Base-by-base conservation (phyloP, 108 stramenopile genomes). In the Hondaea fermentalgiana region DNA sequence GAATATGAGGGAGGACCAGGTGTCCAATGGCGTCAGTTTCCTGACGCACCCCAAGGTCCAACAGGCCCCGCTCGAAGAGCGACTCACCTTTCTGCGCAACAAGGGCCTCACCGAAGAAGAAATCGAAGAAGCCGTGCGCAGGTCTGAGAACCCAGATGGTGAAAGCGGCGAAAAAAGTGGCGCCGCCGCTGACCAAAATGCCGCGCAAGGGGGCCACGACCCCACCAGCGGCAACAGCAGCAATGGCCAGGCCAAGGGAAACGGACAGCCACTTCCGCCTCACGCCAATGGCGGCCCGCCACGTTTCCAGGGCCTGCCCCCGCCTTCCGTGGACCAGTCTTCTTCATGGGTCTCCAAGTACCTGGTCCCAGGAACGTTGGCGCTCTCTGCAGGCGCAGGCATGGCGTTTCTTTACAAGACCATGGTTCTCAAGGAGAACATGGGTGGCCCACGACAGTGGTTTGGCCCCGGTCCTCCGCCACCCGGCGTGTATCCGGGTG, bases 31-130 rank as follows among this genome's bases (percentile, higher is more conserved):
- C 76, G 76, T 83, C 49, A 83, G 23, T 47, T 83, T 83, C 51
- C 28, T 83, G 76, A 83, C 76, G 76, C 76, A 83, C 51, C 76
- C 76, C 25, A 83, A 83, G 28, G 76, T 83, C 49, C 76, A 83
- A 23, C n/a, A 47, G 45, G 76, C 76, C 6, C 45, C 76, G n/a
- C 51, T 83, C 25, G 76, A 83, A 23, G 76, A 83, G 76, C 76
- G 76, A 6, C 51, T 83, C 19, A 53, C 51, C 19, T 83, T 83
- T 35, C 23, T 83, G 76, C 19, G 76, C n/a, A 83, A 83, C 76
- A 83, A 83, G 51, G 76, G 76, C 51, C 76, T 83, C 28, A 83
- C 76, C 28, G 76, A 83, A 23, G 76, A 83, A 6, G 76, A 83
- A 23, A 83, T 83, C 51, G 49, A 83, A 23, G 76, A 83, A 45